phyloP scores from a whole-genome alignment of 805 yeast genomes.

The Kodamaea leandrae region DNA sequence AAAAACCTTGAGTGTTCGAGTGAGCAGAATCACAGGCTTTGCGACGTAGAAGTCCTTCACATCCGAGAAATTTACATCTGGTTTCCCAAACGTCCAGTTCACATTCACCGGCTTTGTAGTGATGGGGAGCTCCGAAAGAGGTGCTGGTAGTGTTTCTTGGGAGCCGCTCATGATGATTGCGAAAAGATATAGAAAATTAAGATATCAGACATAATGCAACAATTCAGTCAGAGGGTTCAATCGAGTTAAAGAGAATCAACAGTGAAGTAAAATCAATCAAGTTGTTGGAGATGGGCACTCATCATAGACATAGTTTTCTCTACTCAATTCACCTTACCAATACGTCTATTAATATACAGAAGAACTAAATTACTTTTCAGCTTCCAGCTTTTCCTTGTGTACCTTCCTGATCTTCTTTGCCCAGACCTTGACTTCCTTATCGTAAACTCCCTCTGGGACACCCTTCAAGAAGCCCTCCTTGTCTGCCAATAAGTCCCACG shows the following conservation, averaged over 20 bases:
- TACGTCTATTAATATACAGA: conserved; percentile 1
- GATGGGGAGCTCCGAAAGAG: no score
- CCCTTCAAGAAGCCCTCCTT: conserved; percentile 28
- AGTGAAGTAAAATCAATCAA: no score
- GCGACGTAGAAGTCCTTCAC: conserved; percentile 2
- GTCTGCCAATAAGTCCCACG: conserved; percentile 58
- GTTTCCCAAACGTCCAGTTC: neutral
- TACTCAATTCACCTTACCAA: no score
- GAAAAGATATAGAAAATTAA: neutral
- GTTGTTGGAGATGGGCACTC: no score
- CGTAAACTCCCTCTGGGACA: conserved; percentile 29
- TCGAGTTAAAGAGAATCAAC: no score
- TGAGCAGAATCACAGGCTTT: conserved; percentile 1
- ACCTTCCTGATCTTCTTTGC: conserved; percentile 37
- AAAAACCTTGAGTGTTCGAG: neutral
- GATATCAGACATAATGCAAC: no score
- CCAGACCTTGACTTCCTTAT: conserved; percentile 40
- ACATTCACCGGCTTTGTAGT: no score
- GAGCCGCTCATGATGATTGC: neutral
- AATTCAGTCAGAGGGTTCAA: no score
- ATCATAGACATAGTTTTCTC: no score
- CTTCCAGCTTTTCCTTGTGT: conserved; percentile 23
- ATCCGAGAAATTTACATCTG: neutral
- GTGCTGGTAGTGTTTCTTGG: neutral
- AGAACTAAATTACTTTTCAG: conserved; percentile 6